Base-by-base conservation (phyloP, 768 basidiomycete genomes). In the Hypholoma fasciculare region DNA sequence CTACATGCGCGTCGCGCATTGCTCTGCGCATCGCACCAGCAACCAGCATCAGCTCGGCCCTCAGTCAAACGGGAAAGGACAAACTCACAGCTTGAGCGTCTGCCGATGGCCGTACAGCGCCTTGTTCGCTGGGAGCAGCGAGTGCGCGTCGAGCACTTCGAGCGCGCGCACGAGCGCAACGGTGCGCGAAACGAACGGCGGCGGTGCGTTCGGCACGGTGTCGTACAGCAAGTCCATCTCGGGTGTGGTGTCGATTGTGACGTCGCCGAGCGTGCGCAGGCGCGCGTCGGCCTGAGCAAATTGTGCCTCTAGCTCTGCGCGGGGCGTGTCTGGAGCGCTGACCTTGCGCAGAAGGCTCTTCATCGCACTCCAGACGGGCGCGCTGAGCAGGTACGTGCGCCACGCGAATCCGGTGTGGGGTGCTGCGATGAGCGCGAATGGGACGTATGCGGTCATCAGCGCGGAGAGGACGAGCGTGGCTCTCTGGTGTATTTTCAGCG, bases 161-260 rank as follows among this genome's bases (percentile, higher is more conserved):
- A 66, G 44, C 49, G 65, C 63, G n/a, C 50, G 56, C 30, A 70
- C 61, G 1, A 70, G 52, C 37, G 59, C 60, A 9, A 63, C 60
- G 3, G 63, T 58, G 42, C 69, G 63, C 4, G 55, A 64, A 9
- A 62, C 62, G 48, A 67, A 65, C 16, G 69, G 69, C 16, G 63
- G 48, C 14, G 64, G 63, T 39, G 65, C 58, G 38, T 50, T 39
- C 8, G 64, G 61, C 1, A 61, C 64, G 17, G 61, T 50, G 38
- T 61, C 60, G 44, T 66, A 54, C 12, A 70, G 63, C 2, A 44
- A 54, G 14, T 65, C 7, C 36, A 69, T 57, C 46, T 66, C 64
- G n/a, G 38, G 23, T 14, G 53, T 9, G 17, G 58, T 58, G 30
- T 52, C 26, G 47, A 67, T 57, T 9, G 37, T 20, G 12, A 51